Evolutionary conservation across 2,329 filamentous ascomycete genomes (phyloP), one percentile per base, ranked within the genome.

Genomic region (Teratosphaeria viscida): DNA sequence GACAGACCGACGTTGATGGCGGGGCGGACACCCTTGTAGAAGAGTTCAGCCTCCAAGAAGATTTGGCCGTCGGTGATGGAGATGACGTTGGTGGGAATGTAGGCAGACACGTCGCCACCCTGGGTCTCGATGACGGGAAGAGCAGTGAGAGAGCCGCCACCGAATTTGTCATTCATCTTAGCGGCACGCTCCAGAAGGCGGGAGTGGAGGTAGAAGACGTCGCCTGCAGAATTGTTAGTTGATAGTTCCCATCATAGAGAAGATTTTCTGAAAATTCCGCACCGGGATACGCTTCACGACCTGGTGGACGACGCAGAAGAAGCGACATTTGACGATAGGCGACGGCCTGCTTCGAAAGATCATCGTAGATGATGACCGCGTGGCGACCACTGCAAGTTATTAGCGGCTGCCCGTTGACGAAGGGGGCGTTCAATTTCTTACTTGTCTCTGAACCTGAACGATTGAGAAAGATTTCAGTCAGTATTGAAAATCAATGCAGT

Each of bases 1-100:
- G 94, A 99, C 72, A 99, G 90, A 94, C 94, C 94, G 89, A 99
- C 94, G 86, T 99, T 99, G 80, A 99, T 99, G 82, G 94, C 94
- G 73, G 94, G 94, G 76, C 94, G 92, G 80, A 99, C 82, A 95
- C 94, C 94, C 90, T 99, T 99, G 90, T 96, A 97, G 89, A 97
- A 99, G 68, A 97, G 85, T 81, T 99, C 94, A 70, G 92, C 81
- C 82, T 99, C 94, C 83, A 99, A 85, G 90, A 99, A 99, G 80
- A 99, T 97, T 83, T 99, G 94, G 66, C 94, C 94, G 75, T 97
- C 94, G 72, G 94, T 99, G 76, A 99, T 99, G 78, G 92, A 97
- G 86, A 99, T 99, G 82, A 97, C 94, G 85, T 97, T 99, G 82
- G 94, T 99, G 73, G 94, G 94, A 85, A 99, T 97, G 81, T 97